Evolutionary conservation across 2,329 filamentous ascomycete species (phyloP), one percentile per base, ranked within the genome.

Genomic region (Paecilomyces dactylethromorphus): DNA sequence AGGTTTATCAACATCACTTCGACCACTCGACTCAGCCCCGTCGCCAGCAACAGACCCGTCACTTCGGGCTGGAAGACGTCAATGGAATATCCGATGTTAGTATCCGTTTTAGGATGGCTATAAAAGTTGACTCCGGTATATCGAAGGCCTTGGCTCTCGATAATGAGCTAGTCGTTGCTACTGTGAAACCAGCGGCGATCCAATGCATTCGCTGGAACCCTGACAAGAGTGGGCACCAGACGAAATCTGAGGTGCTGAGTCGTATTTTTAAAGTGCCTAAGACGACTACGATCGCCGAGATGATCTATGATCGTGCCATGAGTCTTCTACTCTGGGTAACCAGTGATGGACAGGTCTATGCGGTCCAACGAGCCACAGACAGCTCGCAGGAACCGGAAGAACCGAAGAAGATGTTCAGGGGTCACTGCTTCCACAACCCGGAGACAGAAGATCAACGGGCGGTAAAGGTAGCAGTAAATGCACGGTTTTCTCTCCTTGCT

Each of bases 181-280:
- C 94, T 0, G 82, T 86, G 59, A 96, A 94, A 69, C 94, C 94
- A 3, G 88, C 92, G 0, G 93, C 94, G n/a, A 86, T 97, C 15
- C 94, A 99, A 74, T 97, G 92, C 75, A 97, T 99, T 66, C 86
- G 90, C 59, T 99, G 94, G 94, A 89, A 88, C 0, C 90, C 92
- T 1, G 92, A 96, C 71, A 88, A 83, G 64, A 84, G 82, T 33
- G 90, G 90, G 21, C 88, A 84, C 61, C 93, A 97, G 74, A 97
- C 92, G 2, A 92, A 86, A 65, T 97, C 94, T 0, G 92, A 97
- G 74, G 82, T 97, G 7, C 78, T 97, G 61, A 92, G 87, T 68
- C 88, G 90, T 57, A 96, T 97, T 86, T 78, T 84, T 54, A 96
- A 92, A 88, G 76, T 97, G 22, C 86, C 87, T 56, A 92, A 90